Evolutionary conservation across 2,329 filamentous ascomycete genomes (phyloP), one percentile per base, ranked within the genome.

Genomic region (Colletotrichum scovillei): DNA sequence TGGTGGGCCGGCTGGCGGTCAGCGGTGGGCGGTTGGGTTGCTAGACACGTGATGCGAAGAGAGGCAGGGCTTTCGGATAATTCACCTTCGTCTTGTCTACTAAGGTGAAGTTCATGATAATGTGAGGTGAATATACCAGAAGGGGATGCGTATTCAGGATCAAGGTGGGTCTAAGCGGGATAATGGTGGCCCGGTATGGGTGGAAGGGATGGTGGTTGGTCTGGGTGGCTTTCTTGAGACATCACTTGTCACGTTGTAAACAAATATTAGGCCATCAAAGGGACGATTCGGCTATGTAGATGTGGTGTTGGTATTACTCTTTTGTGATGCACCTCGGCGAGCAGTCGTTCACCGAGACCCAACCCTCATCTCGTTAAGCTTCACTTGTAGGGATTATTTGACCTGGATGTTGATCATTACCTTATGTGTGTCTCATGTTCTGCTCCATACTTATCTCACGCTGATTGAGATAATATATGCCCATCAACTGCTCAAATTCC

Each of bases 41-140:
- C 12, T 7, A 9, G 19, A 8, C 66, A 73, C 66, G 70, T 64
- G 70, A 63, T 16, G 14, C 5, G 12, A 52, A 26, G 22, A n/a
- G n/a, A 57, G 28, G 26, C 1, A 55, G 58, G 55, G 24, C 24
- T 56, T 8, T 38, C 24, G 26, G 22, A 42, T 24, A 19, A 12
- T 35, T 53, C 24, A 22, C 16, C 30, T 59, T 9, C 19, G 22
- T 35, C 46, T 53, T 46, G 42, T 55, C 11, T 30, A 7, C 11
- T 26, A 30, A 14, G 38, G n/a, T 30, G 35, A 26, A 62, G 16
- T 19, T 11, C 42, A 24, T 16, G 46, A 19, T 16, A 22, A 46
- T 32, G 26, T 49, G 6, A 68, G n/a, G 62, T 67, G 30, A 71
- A 64, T 32, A 59, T 32, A 9, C 14, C 4, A 14, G 26, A 24